Conservation (phyloP, 345 rosid species). For the Salix brachista region DNA sequence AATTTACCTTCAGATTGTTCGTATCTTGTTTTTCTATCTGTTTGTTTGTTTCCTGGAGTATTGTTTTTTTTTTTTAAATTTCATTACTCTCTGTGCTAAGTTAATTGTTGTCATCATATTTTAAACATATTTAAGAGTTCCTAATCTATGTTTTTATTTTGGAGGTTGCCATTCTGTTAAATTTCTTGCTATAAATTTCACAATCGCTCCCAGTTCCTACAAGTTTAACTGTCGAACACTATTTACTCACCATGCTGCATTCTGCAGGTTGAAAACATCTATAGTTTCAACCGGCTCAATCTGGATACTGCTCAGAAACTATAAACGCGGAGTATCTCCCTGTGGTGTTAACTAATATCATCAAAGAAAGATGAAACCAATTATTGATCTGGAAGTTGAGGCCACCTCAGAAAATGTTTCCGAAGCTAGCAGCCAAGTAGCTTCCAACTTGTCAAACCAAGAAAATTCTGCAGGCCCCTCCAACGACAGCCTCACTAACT, state of each 20-base stretch:
- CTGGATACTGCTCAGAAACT: not conserved
- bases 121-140: not conserved
- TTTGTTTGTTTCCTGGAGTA: too few relatives aligned
- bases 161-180: not conserved
- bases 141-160: not conserved
- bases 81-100: too few relatives aligned
- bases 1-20: not conserved
- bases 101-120: too few relatives aligned
- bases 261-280: constrained; percentile 21
- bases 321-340: constrained; percentile 1
- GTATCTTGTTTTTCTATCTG: too few relatives aligned
- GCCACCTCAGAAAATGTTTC: constrained; percentile 49
- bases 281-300: not conserved
- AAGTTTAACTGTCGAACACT: not conserved
- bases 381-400: constrained; percentile 53
- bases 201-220: too few relatives aligned
- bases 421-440: constrained; percentile 59
- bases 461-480: constrained; percentile 35
- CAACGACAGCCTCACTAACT: constrained; percentile 33
- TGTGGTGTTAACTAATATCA: not conserved
- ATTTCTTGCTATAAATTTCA: not conserved
- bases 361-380: constrained; percentile 38
- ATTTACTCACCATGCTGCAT: not conserved
- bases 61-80: too few relatives aligned
- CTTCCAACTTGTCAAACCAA: constrained; percentile 50